Percentiles rank a stretch among this genome's conserved stretches.
These are phyloP conservation scores for Zelopaecilomyces penicillatus DNA, from an alignment of 2,329 filamentous ascomycete species.

Conservation along the genomic window DNA sequence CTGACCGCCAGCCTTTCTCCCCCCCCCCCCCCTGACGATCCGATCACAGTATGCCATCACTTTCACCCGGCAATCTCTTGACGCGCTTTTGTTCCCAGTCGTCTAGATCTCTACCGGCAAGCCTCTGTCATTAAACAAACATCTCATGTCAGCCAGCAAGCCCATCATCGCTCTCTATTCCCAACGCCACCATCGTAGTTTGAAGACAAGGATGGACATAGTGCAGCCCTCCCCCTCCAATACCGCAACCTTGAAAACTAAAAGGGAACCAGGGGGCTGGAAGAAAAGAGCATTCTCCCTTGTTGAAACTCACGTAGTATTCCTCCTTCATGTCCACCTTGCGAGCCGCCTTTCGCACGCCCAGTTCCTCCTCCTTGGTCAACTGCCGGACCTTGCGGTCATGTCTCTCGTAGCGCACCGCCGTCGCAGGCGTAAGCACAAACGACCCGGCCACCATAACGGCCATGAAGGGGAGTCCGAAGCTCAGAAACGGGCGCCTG, in stretches of 20 bases:
- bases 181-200: no score
- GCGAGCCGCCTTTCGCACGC: conserved; percentile 61
- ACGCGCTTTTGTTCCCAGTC: conserved; percentile 97
- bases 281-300: no score
- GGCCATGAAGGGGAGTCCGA: conserved; percentile 84
- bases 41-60: conserved; percentile 64
- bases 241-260: background rate
- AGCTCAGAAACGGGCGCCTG: conserved; percentile 80
- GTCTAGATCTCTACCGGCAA: conserved; percentile 78
- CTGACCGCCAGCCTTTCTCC: background rate
- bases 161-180: no score
- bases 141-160: background rate
- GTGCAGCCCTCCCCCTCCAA: background rate
- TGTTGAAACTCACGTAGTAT: conserved; percentile 63
- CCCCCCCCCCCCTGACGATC: background rate
- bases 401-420: conserved; percentile 85
- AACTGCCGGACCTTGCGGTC: conserved; percentile 83
- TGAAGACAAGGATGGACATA: no score
- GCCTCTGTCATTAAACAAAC: conserved; percentile 15
- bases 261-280: no score
- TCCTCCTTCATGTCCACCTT: conserved; percentile 76
- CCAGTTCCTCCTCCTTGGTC: conserved; percentile 77
- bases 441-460: conserved; percentile 91
- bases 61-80: conserved; percentile 80
- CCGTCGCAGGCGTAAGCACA: conserved; percentile 87